A percentile compares a stretch with the other conserved stretches of the same genome.
phyloP scores from a whole-genome alignment of 1,284 basidiomycete genomes.

The Leccinum pallidistipes region DNA sequence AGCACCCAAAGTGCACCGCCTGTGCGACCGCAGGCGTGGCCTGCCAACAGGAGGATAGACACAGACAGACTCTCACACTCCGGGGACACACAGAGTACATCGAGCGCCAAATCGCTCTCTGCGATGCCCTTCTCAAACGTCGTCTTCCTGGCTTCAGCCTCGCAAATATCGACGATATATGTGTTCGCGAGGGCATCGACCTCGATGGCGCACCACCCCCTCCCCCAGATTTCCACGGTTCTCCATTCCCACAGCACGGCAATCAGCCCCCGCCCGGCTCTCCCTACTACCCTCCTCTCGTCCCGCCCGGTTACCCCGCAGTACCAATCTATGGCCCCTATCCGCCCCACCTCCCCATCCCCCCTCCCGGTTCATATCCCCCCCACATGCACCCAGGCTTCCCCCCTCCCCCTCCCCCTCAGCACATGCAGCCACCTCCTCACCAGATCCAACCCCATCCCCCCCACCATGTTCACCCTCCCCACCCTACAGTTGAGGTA shows the following conservation, averaged over 20 bases:
- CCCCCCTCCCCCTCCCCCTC: slow-evolving; percentile 40
- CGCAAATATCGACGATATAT: slow-evolving; percentile 62
- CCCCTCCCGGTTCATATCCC: slow-evolving; percentile 50
- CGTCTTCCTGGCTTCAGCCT: slow-evolving; percentile 66
- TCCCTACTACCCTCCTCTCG: slow-evolving; percentile 42
- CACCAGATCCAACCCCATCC: slow-evolving; percentile 35
- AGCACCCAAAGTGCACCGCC: slow-evolving; percentile 79
- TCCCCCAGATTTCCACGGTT: slow-evolving; percentile 30
- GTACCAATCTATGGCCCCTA: slow-evolving; percentile 46
- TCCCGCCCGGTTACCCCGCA: slow-evolving; percentile 46
- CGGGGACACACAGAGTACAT: slow-evolving; percentile 77
- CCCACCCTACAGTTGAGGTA: slow-evolving; percentile 41
- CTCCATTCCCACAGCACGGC: slow-evolving; percentile 31
- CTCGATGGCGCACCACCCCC: slow-evolving; percentile 35
- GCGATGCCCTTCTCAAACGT: slow-evolving; percentile 71
- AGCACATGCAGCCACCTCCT: slow-evolving; percentile 35
- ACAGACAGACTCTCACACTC: slow-evolving; percentile 78
- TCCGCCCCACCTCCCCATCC: slow-evolving; percentile 48
- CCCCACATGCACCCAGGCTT: slow-evolving; percentile 57
- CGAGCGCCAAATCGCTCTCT: slow-evolving; percentile 73
- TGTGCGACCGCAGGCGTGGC: slow-evolving; percentile 73
- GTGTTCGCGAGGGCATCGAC: slow-evolving; percentile 66
- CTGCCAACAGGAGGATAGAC: slow-evolving; percentile 82
- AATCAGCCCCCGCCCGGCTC: slow-evolving; percentile 36
- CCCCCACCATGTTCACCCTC: slow-evolving; percentile 33